Conservation (phyloP, 1,139 yeast genomes). For the Candida pseudocylindracea region DNA sequence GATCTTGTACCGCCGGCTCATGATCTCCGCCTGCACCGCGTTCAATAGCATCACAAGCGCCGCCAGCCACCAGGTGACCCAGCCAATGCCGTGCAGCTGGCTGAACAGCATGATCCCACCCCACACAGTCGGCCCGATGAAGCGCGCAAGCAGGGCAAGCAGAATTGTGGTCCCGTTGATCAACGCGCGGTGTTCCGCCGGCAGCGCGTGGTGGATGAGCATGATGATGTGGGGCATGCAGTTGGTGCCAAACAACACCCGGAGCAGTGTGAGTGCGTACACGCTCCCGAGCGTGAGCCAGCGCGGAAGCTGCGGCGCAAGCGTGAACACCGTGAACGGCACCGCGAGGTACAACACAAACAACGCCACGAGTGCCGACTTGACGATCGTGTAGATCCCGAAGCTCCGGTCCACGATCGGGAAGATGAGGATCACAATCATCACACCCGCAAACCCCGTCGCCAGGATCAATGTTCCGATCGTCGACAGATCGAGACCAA, state of each 20-base stretch:
- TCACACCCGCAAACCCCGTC: constrained; percentile 33
- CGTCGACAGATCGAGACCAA: constrained; percentile 13
- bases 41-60: constrained; percentile 12
- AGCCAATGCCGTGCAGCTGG: constrained; percentile 17
- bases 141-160: constrained; percentile 7
- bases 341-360: constrained; percentile 24
- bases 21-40: too few species aligned
- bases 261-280: not conserved
- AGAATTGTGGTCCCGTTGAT: constrained; percentile 8
- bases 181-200: constrained; percentile 7
- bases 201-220: constrained; percentile 8
- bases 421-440: constrained; percentile 25
- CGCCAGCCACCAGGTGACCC: constrained; percentile 27
- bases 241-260: not conserved
- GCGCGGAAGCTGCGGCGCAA: constrained; percentile 6
- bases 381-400: constrained; percentile 20
- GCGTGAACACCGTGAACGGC: constrained; percentile 26
- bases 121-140: constrained; percentile 12
- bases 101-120: constrained; percentile 30
- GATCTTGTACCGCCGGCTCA: too few species aligned
- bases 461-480: constrained; percentile 33
- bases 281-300: not conserved
- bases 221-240: constrained; percentile 6
- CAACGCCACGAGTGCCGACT: constrained; percentile 16
- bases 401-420: constrained; percentile 30